Evolutionary conservation across 2,329 filamentous ascomycete species (phyloP).

Genomic region (Tolypocladium guangdongense): DNA sequence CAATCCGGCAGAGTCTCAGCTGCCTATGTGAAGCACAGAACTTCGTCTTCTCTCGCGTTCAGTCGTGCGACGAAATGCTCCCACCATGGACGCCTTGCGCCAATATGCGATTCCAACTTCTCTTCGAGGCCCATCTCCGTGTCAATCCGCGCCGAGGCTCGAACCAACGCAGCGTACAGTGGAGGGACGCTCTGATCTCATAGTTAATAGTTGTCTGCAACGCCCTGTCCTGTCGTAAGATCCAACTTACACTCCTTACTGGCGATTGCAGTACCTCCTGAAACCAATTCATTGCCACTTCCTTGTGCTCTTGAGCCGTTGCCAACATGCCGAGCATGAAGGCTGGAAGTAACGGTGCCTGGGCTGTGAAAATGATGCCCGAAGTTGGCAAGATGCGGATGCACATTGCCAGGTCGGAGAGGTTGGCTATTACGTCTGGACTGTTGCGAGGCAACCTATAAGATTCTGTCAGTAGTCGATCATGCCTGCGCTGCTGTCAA

Average conservation of each 20-base stretch:
- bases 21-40: not conserved
- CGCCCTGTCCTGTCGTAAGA: slow-evolving; percentile 2
- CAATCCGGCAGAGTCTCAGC: too few species aligned
- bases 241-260: slow-evolving; percentile 26
- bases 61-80: slow-evolving; percentile 55
- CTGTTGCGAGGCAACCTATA: slow-evolving; percentile 25
- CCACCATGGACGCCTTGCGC: slow-evolving; percentile 26
- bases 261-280: slow-evolving; percentile 22
- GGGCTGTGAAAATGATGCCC: slow-evolving; percentile 27
- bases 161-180: slow-evolving; percentile 19
- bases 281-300: slow-evolving; percentile 23
- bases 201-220: not conserved
- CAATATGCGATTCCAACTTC: slow-evolving; percentile 8
- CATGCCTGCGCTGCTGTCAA: not conserved
- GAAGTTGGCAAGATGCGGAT: slow-evolving; percentile 30
- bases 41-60: not conserved
- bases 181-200: slow-evolving; percentile 26
- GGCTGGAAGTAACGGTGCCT: slow-evolving; percentile 28
- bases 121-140: slow-evolving; percentile 12
- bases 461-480: not conserved
- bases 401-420: slow-evolving; percentile 23
- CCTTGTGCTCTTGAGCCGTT: slow-evolving; percentile 14
- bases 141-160: slow-evolving; percentile 25
- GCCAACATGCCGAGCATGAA: slow-evolving; percentile 28
- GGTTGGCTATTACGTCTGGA: slow-evolving; percentile 19